Evolutionary conservation across 805 yeast species (phyloP).

Genomic region (Nakazawaea populi): DNA sequence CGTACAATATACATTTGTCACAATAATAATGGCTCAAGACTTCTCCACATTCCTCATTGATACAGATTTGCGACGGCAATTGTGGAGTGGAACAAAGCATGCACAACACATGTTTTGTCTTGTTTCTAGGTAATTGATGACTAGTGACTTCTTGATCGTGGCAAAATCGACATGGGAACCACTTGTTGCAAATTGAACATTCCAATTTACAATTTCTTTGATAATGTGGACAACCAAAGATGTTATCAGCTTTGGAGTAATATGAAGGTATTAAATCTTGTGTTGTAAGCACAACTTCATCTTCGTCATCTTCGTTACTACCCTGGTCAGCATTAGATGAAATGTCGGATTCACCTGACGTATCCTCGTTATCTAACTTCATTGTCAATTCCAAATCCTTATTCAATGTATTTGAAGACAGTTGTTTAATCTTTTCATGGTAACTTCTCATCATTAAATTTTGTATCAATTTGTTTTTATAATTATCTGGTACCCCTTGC

Average conservation of each 20-base stretch:
- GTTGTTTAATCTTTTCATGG: constrained; percentile 36
- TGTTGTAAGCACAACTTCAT: constrained; percentile 41
- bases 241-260: constrained; percentile 33
- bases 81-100: constrained; percentile 78
- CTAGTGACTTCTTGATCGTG: constrained; percentile 56
- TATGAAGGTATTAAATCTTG: constrained; percentile 44
- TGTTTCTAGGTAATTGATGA: constrained; percentile 55
- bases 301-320: constrained; percentile 16
- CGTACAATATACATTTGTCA: constrained; percentile 72
- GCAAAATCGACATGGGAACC: constrained; percentile 82
- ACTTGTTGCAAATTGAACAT: constrained; percentile 66
- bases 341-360: constrained; percentile 10
- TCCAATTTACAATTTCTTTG: constrained; percentile 78
- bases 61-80: constrained; percentile 63
- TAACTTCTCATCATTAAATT: constrained; percentile 66
- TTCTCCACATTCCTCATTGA: constrained; percentile 45
- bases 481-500: constrained; percentile 29
- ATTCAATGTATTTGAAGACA: background rate
- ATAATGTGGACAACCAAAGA: constrained; percentile 79
- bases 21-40: constrained; percentile 77
- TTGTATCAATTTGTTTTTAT: constrained; percentile 49
- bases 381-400: background rate
- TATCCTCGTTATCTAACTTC: background rate
- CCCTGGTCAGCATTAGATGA: constrained; percentile 12
- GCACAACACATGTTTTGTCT: constrained; percentile 68